phyloP scores from a whole-genome alignment of 768 basidiomycete species.

The Cubamyces sp. region DNA sequence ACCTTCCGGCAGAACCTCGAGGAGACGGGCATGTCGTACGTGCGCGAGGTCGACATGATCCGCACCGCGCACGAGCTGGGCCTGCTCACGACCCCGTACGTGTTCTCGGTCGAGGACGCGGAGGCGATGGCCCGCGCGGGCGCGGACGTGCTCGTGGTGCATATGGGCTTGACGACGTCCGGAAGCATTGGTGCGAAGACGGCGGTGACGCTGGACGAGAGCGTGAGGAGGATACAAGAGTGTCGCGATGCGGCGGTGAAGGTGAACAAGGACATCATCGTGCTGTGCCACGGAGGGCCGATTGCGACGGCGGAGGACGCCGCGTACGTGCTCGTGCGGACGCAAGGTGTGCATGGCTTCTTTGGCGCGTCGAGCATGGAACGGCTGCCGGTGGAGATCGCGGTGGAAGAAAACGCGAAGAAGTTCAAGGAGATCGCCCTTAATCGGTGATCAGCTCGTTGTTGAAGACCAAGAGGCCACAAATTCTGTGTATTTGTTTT shows the following conservation, averaged over 20 bases:
- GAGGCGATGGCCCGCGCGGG: conserved; percentile 27
- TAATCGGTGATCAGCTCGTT: neutral
- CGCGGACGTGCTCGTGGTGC: conserved; percentile 28
- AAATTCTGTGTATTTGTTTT: neutral
- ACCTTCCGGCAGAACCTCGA: conserved; percentile 29
- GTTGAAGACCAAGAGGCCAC: neutral
- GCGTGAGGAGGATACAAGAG: conserved; percentile 24
- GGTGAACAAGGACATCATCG: conserved; percentile 23
- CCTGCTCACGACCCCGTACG: conserved; percentile 28
- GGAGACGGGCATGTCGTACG: conserved; percentile 30
- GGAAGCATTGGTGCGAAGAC: conserved; percentile 28
- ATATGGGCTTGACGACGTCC: conserved; percentile 28
- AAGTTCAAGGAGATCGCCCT: conserved; percentile 20
- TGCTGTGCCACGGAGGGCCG: conserved; percentile 27
- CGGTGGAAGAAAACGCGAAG: conserved; percentile 26
- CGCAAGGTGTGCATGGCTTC: conserved; percentile 27
- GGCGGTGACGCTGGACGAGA: conserved; percentile 26
- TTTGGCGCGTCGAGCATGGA: conserved; percentile 30
- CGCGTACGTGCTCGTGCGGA: conserved; percentile 21
- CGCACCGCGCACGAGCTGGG: conserved; percentile 24
- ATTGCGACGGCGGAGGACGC: conserved; percentile 26
- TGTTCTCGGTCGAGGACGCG: conserved; percentile 22
- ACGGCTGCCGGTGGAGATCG: conserved; percentile 24
- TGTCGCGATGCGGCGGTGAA: conserved; percentile 26
- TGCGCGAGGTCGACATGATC: conserved; percentile 28